Base-by-base conservation (phyloP, 2,329 filamentous ascomycete genomes). In the Colletotrichum sp. region DNA sequence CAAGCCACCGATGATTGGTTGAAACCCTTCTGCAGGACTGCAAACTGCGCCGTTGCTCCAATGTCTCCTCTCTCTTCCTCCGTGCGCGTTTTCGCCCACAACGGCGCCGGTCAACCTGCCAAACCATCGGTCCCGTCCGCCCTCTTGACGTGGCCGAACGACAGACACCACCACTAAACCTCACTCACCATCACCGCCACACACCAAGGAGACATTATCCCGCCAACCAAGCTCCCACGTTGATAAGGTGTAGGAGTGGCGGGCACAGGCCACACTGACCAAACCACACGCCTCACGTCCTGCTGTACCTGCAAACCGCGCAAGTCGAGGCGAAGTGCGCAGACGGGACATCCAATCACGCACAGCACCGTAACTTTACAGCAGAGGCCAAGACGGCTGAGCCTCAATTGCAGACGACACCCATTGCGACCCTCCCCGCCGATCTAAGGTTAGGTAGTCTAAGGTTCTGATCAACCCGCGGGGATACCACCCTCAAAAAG, bases 331-430 rank as follows among this genome's bases (percentile, higher is more conserved):
- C 66, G 52, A 59, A 60, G 28, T 34, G 44, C 44, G 44, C 10
- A 48, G n/a, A n/a, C 44, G n/a, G n/a, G 44, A 22, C 10, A 28
- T 12, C 55, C 64, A 59, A 39, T 44, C 30, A 22, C 6, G 44
- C 44, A 22, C 44, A 0, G 44, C 44, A 8, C 44, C 18, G 18
- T 1, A 26, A 52, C 52, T 9, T 9, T n/a, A 16, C 34, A 18
- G 22, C 52, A 28, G 48, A 66, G 39, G 72, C 73, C 73, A 75
- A 75, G 73, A 24, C 65, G 64, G 64, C 73, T 60, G 73, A 75
- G 73, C 73, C 73, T 73, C 73, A 62, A 26, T 67, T 6, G 62
- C n/a, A 13, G 48, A 73, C 73, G 70, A 64, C 64, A 64, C 3
- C 32, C 28, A 48, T 73, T 72, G 73, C 69, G 73, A 68, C 28